Percentiles rank a stretch among this genome's conserved stretches.
Evolutionary conservation across 1,284 basidiomycete species (phyloP).

Genomic region (Trichosporon faecale): DNA sequence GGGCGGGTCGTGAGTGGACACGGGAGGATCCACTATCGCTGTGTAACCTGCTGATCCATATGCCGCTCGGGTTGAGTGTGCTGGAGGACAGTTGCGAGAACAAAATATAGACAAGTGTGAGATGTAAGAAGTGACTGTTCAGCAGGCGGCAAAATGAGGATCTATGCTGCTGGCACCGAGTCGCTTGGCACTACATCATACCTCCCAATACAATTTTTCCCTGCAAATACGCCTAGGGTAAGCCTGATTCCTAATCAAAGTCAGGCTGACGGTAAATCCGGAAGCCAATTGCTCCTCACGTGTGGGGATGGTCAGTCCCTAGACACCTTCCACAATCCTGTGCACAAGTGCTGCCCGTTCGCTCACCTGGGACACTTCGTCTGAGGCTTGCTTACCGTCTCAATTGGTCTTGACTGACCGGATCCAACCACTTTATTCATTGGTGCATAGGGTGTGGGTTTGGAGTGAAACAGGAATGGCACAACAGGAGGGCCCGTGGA

Average conservation of each 20-base stretch:
- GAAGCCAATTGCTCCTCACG: not conserved
- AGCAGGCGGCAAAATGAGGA: conserved; percentile 4
- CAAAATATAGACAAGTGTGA: not conserved
- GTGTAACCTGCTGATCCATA: not conserved
- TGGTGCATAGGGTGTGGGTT: not conserved
- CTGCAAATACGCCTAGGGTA: not conserved
- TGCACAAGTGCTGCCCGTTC: too few species aligned
- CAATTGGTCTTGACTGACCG: not conserved
- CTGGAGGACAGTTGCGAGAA: not conserved
- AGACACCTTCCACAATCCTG: too few species aligned
- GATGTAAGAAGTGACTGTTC: not conserved
- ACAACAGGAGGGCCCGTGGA: not conserved
- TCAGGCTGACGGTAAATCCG: not conserved
- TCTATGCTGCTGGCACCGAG: not conserved
- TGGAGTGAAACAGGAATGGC: conserved; percentile 2
- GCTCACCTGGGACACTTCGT: too few species aligned
- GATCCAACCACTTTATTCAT: not conserved
- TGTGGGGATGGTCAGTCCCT: not conserved
- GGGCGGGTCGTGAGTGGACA: not conserved
- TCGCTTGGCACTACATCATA: not conserved
- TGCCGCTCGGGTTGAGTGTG: not conserved
- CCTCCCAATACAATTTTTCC: not conserved
- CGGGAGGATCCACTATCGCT: not conserved
- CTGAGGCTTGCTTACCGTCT: not conserved
- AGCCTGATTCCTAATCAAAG: not conserved